Evolutionary conservation across 78 protist genomes (phyloP).

Genomic region (Protostelium mycophagum): DNA sequence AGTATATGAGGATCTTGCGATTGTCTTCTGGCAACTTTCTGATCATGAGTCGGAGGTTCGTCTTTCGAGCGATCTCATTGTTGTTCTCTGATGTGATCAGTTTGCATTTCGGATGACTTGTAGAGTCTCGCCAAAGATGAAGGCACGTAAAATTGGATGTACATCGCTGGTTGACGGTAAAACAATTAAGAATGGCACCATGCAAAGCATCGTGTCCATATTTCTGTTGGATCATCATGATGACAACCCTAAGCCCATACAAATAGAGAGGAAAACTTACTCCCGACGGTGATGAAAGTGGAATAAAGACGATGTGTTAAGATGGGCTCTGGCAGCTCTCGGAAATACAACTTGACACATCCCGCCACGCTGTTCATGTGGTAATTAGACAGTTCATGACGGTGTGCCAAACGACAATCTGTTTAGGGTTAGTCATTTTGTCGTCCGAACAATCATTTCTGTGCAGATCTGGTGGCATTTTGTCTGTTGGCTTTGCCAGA

Average conservation of each 20-base stretch:
- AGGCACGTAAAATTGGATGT: too few relatives aligned
- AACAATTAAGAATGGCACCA: too few relatives aligned
- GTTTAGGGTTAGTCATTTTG: neutral
- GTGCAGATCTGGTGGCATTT: too few relatives aligned
- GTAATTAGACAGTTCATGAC: neutral
- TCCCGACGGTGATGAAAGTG: neutral
- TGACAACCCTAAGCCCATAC: too few relatives aligned
- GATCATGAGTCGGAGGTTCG: neutral
- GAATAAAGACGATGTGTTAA: constrained; percentile 46
- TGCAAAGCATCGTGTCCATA: too few relatives aligned
- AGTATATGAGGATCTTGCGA: neutral
- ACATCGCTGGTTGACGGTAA: too few relatives aligned
- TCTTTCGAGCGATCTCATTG: neutral
- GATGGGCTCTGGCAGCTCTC: constrained; percentile 64
- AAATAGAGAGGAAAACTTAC: too few relatives aligned
- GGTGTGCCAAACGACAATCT: neutral
- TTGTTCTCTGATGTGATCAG: neutral
- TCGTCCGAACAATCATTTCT: too few relatives aligned
- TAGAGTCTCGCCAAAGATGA: too few relatives aligned
- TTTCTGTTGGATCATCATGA: too few relatives aligned
- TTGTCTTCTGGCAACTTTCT: neutral
- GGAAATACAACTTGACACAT: constrained; percentile 36
- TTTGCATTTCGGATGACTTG: neutral
- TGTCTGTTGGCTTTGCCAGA: too few relatives aligned
- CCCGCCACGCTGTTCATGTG: constrained; percentile 25